Evolutionary conservation across 257 asterid species (phyloP).

Genomic region (Solanum tarijense): DNA sequence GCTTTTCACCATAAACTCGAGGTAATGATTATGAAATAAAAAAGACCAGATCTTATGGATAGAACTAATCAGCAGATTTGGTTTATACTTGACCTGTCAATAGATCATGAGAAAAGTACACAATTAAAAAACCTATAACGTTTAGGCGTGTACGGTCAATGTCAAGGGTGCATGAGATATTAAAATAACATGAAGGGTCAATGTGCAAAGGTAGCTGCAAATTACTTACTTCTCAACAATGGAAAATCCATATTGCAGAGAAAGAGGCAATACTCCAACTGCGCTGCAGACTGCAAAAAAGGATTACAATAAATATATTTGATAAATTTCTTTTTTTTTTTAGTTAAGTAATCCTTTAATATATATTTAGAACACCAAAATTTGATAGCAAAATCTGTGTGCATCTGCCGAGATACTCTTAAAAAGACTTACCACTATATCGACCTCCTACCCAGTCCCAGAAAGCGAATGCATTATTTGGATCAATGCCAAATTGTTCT

Average conservation of each 20-base stretch:
- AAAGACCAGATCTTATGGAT: background rate
- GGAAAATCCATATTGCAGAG: conserved; percentile 90
- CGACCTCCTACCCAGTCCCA: conserved; percentile 99
- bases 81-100: background rate
- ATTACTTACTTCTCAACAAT: conserved; percentile 70
- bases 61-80: background rate
- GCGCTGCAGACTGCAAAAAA: conserved; percentile 93
- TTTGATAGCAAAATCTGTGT: background rate
- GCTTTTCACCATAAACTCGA: background rate
- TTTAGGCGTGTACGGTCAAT: background rate
- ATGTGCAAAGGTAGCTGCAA: conserved; percentile 11
- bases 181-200: background rate
- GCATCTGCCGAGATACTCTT: conserved; percentile 1
- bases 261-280: conserved; percentile 94
- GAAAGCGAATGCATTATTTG: conserved; percentile 96
- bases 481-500: conserved; percentile 96
- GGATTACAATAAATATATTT: conserved; percentile 16
- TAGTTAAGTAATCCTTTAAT: background rate
- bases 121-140: background rate
- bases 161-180: background rate
- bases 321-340: background rate
- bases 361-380: background rate
- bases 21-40: background rate
- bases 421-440: conserved; percentile 64
- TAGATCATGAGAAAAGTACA: background rate